Evolutionary conservation across 2,329 filamentous ascomycete genomes (phyloP), one percentile per base, ranked within the genome.

Genomic region (Ophiostoma novo-ulmi): DNA sequence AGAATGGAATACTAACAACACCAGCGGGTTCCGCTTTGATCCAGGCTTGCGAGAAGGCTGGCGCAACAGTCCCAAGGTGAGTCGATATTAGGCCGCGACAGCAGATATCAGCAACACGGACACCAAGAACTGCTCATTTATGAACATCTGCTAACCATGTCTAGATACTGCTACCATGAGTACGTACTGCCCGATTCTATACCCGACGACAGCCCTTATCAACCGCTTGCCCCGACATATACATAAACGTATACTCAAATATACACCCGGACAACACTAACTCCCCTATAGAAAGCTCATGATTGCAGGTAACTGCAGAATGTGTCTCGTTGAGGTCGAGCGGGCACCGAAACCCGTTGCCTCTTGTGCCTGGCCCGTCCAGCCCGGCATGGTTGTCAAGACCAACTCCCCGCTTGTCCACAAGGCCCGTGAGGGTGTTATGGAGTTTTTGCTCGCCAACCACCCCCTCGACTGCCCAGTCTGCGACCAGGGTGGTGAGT

Each of bases 291-390:
- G 92, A 80, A 98, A 99, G 84, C 87, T 99, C 76, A 93, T 97
- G 90, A 97, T 99, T 86, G 95, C 95, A 78, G 95, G 95, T 82
- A 99, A 98, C 83, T 99, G 95, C 82, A 93, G 95, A 84, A 99
- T 99, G 95, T 99, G 95, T 83, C 84, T 99, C 78, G 95, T 99
- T 78, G 95, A 99, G 85, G 95, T 99, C 75, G 95, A 98, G 84
- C 89, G 89, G 82, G 92, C 93, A 73, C 95, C 95, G 72, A 99
- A 99, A 84, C 95, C 95, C 72, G 94, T 98, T 71, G 95, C 95
- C 77, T 99, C 95, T 74, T 99, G 95, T 82, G 95, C 95, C 76
- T 99, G 95, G 95, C 95, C 95, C 69, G 95, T 98, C 76, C 94
- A 97, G 81, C 92, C 95, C 70, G 95, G 95, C 73, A 99, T 99